Base-by-base conservation (phyloP, 2,329 filamentous ascomycete genomes). In the Dryadomyces quercivorus region DNA sequence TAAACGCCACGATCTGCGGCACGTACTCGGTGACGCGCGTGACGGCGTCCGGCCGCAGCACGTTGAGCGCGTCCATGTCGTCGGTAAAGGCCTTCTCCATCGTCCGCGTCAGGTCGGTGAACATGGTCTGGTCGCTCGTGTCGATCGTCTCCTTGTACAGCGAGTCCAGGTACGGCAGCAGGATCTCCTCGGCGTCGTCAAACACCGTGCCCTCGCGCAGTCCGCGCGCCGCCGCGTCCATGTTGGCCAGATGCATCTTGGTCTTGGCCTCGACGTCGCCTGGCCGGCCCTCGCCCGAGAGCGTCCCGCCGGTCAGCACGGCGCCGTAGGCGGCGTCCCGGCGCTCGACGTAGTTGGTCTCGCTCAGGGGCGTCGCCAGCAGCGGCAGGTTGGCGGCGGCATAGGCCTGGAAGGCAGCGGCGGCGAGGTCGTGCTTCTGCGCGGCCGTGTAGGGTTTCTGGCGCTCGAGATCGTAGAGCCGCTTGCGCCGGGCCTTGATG, bases 21-120 rank as follows among this genome's bases (percentile, higher is more conserved):
- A 81, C 80, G 58, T 84, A 86, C 63, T 87, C 83, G 1, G 82
- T 86, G 15, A 87, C 84, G 48, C 83, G 72, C 12, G 82, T 86
- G 13, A 86, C 63, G 46, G 78, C 74, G 60, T 85, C 80, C 0
- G 84, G 82, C 55, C 77, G 74, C 44, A 82, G 70, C 42, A 85
- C 81, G 60, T 87, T 86, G 56, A 88, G 70, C 34, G 76, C 75
- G 34, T 74, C 69, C 76, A 87, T 81, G 63, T 88, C 84, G 54
- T 81, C 75, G 62, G 81, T 78, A 67, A 87, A 88, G n/a, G 82
- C 75, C 46, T 76, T 67, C 64, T 87, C 84, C 63, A 81, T 86
- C 60, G 78, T 75, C 61, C 78, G 76, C 0, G 83, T 85, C 34
- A 86, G 71, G 55, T 77, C 77, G 10, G 79, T 82, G 66, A 85